Conservation (phyloP, 805 yeast species). For the Starmerella khaoyaiensis region DNA sequence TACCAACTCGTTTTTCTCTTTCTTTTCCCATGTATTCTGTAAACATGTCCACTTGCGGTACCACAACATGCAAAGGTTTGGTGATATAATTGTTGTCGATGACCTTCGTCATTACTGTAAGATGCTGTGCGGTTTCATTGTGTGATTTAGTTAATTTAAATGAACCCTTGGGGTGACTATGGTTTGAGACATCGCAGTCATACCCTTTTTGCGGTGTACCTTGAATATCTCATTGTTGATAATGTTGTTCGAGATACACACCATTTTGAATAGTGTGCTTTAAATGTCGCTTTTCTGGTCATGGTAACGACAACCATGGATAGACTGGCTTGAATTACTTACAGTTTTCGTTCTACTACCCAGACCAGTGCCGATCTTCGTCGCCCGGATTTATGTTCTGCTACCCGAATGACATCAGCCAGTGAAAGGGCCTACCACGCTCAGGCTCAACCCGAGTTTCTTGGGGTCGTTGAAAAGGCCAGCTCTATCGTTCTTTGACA, state of each 20-base stretch:
- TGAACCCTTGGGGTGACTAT: conserved; percentile 54
- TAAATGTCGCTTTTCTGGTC: conserved; percentile 75
- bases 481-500: conserved; percentile 53
- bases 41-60: conserved; percentile 43
- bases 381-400: conserved; percentile 44
- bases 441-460: conserved; percentile 38
- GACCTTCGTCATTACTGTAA: conserved; percentile 37
- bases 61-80: conserved; percentile 30
- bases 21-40: conserved; percentile 36
- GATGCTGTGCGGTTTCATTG: conserved; percentile 59
- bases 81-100: conserved; percentile 32
- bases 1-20: no score
- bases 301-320: conserved; percentile 73
- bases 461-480: conserved; percentile 48
- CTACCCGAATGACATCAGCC: conserved; percentile 89
- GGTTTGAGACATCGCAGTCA: conserved; percentile 62
- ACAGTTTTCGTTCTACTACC: conserved; percentile 78
- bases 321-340: conserved; percentile 72
- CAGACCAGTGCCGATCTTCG: conserved; percentile 61
- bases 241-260: conserved; percentile 39
- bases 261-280: conserved; percentile 55
- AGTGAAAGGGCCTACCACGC: conserved; percentile 50
- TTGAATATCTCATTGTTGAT: conserved; percentile 22
- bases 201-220: conserved; percentile 40
- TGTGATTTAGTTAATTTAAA: conserved; percentile 55